Evolutionary conservation across 2,329 filamentous ascomycete genomes (phyloP), one percentile per base, ranked within the genome.

Genomic region (Moelleriella libera): DNA sequence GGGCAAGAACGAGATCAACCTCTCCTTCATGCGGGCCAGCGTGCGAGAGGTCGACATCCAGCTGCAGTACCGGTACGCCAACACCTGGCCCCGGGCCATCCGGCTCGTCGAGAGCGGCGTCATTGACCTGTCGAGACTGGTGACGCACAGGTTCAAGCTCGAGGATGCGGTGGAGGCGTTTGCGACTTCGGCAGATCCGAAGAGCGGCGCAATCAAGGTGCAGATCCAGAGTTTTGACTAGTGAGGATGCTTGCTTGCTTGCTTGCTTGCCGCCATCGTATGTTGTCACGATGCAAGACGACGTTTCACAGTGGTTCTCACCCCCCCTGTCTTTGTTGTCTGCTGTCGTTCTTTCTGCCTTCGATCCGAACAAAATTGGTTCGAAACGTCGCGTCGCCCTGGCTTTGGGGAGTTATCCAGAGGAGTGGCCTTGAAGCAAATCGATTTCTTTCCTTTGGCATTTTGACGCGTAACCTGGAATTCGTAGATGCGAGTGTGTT

Each of bases 181-280:
- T 65, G 80, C 88, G 69, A 92, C 86, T 41, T 88, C 89, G 21
- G 80, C 85, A 7, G 81, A 96, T 66, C 83, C 88, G 40, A 88
- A 84, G 72, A 94, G 85, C 46, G 89, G 90, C 6, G 88, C 89
- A n/a, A 96, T 97, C 68, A 97, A 97, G 75, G 89, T 96, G 51
- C 85, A 88, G 75, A 96, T 96, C 60, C 87, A 89, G 72, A 88
- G 78, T 58, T 54, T 76, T 53, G 75, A 78, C 8, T 76, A 66
- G 51, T 37, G 32, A 37, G 32, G 32, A 21, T 21, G 21, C 21
- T 21, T 21, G 21, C 21, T 21, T 21, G 21, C 21, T 21, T 21
- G 21, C 21, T 21, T 21, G 21, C 21, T 21, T 21, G 21, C 21
- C 21, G 21, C 21, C 3, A 3, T 21, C 21, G 21, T 21, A 21